Percentiles rank a stretch among this genome's conserved stretches.
These are phyloP conservation scores for Epichloe bromicola DNA, from an alignment of 2,329 filamentous ascomycete genomes.

Conservation along the genomic window DNA sequence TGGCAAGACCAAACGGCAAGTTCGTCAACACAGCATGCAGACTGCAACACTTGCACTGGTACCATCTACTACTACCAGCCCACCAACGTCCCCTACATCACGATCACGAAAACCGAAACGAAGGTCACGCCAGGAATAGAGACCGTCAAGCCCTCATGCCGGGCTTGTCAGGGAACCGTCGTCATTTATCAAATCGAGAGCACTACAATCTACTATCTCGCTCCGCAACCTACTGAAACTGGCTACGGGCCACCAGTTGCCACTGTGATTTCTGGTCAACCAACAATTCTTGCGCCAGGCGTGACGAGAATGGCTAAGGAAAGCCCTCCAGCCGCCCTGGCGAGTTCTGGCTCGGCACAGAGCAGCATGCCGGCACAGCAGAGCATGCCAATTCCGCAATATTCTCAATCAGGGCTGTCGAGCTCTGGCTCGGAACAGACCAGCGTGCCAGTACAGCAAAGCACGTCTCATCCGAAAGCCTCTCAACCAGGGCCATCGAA, in stretches of 20 bases:
- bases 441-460: too few species aligned
- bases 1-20: constrained; percentile 1
- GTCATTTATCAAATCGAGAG: constrained; percentile 1
- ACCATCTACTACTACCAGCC: constrained; percentile 1
- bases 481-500: neutral
- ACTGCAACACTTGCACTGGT: neutral
- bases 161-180: constrained; percentile 3
- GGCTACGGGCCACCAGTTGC: neutral
- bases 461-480: too few species aligned
- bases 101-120: neutral
- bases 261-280: neutral
- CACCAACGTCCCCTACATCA: neutral
- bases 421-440: too few species aligned
- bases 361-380: neutral
- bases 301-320: neutral
- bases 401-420: too few species aligned
- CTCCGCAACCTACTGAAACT: neutral
- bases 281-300: neutral
- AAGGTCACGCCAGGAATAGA: neutral
- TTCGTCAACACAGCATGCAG: neutral
- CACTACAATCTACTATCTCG: neutral
- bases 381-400: too few species aligned
- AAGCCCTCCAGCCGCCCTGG: neutral
- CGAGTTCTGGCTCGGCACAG: neutral
- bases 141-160: constrained; percentile 1